Conservation (phyloP, 2,329 filamentous ascomycete genomes). For the Phialophora chinensis region DNA sequence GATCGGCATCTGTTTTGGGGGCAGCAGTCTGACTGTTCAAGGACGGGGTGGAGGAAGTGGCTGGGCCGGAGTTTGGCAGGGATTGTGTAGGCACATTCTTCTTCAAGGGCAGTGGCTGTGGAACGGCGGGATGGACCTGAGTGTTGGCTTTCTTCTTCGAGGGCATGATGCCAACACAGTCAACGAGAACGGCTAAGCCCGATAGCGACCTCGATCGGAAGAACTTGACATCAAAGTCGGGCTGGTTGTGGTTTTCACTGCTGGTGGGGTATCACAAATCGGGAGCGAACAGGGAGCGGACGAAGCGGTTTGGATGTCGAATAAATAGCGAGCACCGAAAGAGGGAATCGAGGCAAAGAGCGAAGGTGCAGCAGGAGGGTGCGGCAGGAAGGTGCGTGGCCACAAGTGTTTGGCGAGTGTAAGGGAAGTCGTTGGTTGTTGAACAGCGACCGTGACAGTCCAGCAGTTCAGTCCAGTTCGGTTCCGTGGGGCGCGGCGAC, state of each 20-base stretch:
- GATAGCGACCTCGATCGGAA: conserved; percentile 23
- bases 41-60: conserved; percentile 28
- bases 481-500: conserved; percentile 24
- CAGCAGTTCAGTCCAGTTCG: conserved; percentile 1
- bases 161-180: conserved; percentile 34
- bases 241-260: conserved; percentile 19
- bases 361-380: conserved; percentile 23
- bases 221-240: conserved; percentile 32
- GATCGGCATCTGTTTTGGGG: conserved; percentile 39
- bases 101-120: conserved; percentile 27
- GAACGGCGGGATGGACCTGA: conserved; percentile 27
- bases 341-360: conserved; percentile 20
- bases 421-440: conserved; percentile 5
- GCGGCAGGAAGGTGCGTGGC: conserved; percentile 2
- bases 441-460: conserved; percentile 4
- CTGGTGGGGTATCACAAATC: conserved; percentile 33
- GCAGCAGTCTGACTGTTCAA: conserved; percentile 39
- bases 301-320: conserved; percentile 8
- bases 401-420: not conserved
- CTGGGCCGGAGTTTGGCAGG: conserved; percentile 22
- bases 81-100: conserved; percentile 29
- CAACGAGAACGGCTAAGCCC: conserved; percentile 6
- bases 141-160: conserved; percentile 38
- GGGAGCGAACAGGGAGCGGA: conserved; percentile 9
- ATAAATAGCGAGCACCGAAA: conserved; percentile 8